Percentiles rank a stretch among this genome's conserved stretches.
Conservation (phyloP, 192 early-diverging fungal genomes). For the Entomortierella parvispora region DNA sequence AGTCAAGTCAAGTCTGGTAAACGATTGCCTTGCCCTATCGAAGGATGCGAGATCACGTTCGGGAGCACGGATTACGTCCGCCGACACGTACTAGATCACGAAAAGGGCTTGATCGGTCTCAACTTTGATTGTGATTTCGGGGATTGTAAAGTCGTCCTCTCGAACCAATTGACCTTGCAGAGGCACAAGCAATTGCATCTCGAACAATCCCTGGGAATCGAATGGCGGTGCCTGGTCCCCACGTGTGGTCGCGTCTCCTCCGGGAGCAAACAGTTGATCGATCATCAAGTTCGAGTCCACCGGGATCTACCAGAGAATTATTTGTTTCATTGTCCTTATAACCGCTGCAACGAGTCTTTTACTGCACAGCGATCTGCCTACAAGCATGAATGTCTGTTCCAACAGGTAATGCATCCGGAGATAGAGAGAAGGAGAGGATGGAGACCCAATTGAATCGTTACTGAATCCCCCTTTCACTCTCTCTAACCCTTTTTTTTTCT, state of each 20-base stretch:
- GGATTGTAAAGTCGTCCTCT: background rate
- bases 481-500: background rate
- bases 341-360: background rate
- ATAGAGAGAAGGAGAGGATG: background rate
- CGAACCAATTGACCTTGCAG: conserved; percentile 5
- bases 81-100: conserved; percentile 12
- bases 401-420: background rate
- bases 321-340: conserved; percentile 4
- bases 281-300: conserved; percentile 11
- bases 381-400: conserved; percentile 1
- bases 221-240: conserved; percentile 6
- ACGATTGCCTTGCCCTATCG: conserved; percentile 6
- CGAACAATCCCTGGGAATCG: conserved; percentile 10
- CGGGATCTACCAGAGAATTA: background rate
- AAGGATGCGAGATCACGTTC: background rate
- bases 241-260: conserved; percentile 2
- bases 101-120: conserved; percentile 6
- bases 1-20: conserved; percentile 14
- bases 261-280: conserved; percentile 9
- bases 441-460: background rate
- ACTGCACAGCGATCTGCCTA: conserved; percentile 3
- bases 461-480: too few relatives aligned
- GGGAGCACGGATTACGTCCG: conserved; percentile 16
- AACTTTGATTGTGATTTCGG: conserved; percentile 7
- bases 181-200: conserved; percentile 9